Base-by-base conservation (phyloP, 108 stramenopile species). In the Chaetoceros tenuissimus region DNA sequence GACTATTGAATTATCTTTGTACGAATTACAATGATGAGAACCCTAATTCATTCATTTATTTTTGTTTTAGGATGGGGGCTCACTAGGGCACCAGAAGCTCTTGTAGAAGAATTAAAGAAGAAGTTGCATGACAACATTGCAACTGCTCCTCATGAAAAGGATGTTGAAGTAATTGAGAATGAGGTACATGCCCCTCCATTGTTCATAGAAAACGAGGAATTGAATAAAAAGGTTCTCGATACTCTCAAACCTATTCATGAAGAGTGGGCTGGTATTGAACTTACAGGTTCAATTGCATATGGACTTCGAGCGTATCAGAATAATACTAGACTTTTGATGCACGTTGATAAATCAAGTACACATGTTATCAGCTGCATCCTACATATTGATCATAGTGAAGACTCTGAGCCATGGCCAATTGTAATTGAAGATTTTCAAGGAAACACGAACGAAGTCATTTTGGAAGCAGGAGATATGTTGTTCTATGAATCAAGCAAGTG, bases 401-500 rank as follows among this genome's bases (percentile, higher is more conserved):
- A 86, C 48, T 73, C 77, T 2, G 78, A 82, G 48, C 80, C 79
- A 17, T 92, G 85, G 89, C 84, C 82, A 17, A 75, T 81, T 53
- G 74, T 82, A 5, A 74, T 81, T 40, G 80, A 81, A 68, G 75
- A 69, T 54, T 75, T 72, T 61, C 59, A 72, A 3, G 80, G 80
- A 0, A 74, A 56, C 27, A 64, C 69, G 2, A 78, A 78, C 47
- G 78, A 78, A 53, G 68, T 87, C 18, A 66, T 68, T 56, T 53
- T 84, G 40, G 66, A 79, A 51, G 77, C 82, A 22, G 88, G 92
- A n/a, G 92, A 90, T 64, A 68, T 94, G 58, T 43, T 90, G 28
- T 71, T 94, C 34, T 94, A 94, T 58, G 89, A 94, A 70, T 78
- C 78, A 29, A 79, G 81, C 55, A 85, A 85, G 63, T 78, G 75